These are phyloP conservation scores for Panus rudis DNA, from an alignment of 768 basidiomycete genomes.

Conservation along the genomic window DNA sequence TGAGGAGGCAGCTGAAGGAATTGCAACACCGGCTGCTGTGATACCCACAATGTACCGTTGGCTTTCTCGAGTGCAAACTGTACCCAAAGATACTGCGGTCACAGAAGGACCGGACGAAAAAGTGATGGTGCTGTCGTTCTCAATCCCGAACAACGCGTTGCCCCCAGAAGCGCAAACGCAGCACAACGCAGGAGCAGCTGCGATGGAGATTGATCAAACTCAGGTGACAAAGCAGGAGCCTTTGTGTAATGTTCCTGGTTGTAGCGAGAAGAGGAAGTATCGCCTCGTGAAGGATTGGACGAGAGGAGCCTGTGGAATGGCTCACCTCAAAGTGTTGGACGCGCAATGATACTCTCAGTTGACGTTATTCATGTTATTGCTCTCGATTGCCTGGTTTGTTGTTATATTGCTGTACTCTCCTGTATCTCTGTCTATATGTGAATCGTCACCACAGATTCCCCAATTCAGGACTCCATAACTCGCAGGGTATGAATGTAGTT, in stretches of 20 bases:
- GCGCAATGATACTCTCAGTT: conserved; percentile 9
- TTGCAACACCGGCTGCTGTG: conserved; percentile 15
- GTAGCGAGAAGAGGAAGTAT: conserved; percentile 51
- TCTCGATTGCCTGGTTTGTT: background rate
- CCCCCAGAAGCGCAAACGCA: conserved; percentile 6
- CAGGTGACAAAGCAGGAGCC: conserved; percentile 7
- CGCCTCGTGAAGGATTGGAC: conserved; percentile 57
- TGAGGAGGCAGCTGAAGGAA: conserved; percentile 34
- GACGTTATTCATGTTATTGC: background rate
- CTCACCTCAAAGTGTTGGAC: conserved; percentile 54
- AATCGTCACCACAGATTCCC: too few species aligned
- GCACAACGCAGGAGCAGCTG: background rate
- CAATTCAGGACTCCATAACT: too few species aligned
- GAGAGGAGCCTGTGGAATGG: conserved; percentile 60
- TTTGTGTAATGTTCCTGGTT: conserved; percentile 53
- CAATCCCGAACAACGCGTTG: conserved; percentile 38
- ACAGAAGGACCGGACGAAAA: conserved; percentile 7
- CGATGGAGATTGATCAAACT: conserved; percentile 13
- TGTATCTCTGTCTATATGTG: background rate
- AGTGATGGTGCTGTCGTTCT: conserved; percentile 44
- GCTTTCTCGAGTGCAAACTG: conserved; percentile 59
- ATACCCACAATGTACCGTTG: conserved; percentile 63
- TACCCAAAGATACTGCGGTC: conserved; percentile 21
- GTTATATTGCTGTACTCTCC: too few species aligned
- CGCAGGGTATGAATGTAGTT: too few species aligned